phyloP scores from a whole-genome alignment of 2,329 filamentous ascomycete species.

The Diplodia mutila region DNA sequence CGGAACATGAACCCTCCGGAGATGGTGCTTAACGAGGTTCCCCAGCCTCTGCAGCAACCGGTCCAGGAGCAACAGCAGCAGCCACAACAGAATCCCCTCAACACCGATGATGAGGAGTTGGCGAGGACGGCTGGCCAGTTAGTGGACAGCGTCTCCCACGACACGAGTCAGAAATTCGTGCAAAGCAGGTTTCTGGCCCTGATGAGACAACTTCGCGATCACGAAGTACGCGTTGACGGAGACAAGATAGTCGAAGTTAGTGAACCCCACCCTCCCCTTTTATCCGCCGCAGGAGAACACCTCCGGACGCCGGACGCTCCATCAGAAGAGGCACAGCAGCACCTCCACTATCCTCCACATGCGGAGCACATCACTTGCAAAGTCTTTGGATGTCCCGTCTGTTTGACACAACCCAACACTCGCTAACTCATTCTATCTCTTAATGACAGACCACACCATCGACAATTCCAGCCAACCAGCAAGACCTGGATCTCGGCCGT shows the following conservation, averaged over 20 bases:
- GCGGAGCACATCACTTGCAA: conserved; percentile 22
- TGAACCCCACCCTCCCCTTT: conserved; percentile 26
- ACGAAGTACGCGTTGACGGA: conserved; percentile 72
- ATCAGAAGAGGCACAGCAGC: conserved; percentile 7
- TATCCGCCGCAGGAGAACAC: conserved; percentile 2
- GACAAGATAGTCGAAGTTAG: conserved; percentile 66
- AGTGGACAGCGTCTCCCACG: conserved; percentile 68
- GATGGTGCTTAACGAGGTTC: not conserved
- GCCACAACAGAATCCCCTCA: conserved; percentile 29
- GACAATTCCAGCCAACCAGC: conserved; percentile 16
- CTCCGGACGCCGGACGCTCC: conserved; percentile 4
- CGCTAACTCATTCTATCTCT: not conserved
- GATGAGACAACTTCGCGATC: conserved; percentile 75
- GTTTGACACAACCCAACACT: not conserved
- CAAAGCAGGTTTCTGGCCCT: conserved; percentile 76
- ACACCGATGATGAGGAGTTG: conserved; percentile 66
- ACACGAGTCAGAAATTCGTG: conserved; percentile 74
- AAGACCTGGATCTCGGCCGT: conserved; percentile 25
- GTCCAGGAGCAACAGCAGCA: conserved; percentile 1
- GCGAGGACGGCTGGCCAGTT: conserved; percentile 72
- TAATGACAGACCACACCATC: conserved; percentile 14
- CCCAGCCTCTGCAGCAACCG: conserved; percentile 3
- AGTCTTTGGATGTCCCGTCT: conserved; percentile 18
- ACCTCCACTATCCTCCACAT: conserved; percentile 4
- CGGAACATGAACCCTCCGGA: conserved; percentile 10